phyloP scores from a whole-genome alignment of 345 rosid species.

The Nephelium lappaceum region DNA sequence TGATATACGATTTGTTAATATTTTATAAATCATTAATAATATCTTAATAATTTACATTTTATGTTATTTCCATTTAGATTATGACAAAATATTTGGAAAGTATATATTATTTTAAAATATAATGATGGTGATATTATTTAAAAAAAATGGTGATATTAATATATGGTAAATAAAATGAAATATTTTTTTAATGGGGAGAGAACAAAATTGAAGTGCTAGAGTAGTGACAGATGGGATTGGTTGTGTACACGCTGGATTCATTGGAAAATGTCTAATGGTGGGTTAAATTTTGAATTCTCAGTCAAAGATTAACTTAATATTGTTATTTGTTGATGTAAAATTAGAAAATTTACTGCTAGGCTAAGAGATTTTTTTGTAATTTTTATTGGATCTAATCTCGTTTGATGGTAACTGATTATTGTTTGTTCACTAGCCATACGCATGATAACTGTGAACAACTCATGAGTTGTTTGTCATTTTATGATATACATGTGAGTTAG shows the following conservation, averaged over 20 bases:
- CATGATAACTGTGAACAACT: not conserved
- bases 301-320: not conserved
- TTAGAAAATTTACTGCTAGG: too few relatives aligned
- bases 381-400: not conserved
- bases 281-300: not conserved
- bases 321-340: too few relatives aligned
- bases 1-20: too few relatives aligned
- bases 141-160: too few relatives aligned
- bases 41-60: too few relatives aligned
- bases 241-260: not conserved
- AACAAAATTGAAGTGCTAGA: not conserved
- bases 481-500: not conserved
- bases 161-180: too few relatives aligned
- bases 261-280: not conserved
- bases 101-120: too few relatives aligned
- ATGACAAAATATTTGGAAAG: too few relatives aligned
- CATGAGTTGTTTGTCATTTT: not conserved
- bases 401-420: not conserved
- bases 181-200: not conserved
- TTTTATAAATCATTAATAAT: too few relatives aligned
- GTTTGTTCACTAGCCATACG: not conserved
- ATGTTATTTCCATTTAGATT: too few relatives aligned
- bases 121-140: too few relatives aligned
- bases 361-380: too few relatives aligned
- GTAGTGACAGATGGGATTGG: not conserved